Percentiles rank a stretch among this genome's conserved stretches.
Evolutionary conservation across 352 stramenopile species (phyloP).

Genomic region (Phytophthora citricola): DNA sequence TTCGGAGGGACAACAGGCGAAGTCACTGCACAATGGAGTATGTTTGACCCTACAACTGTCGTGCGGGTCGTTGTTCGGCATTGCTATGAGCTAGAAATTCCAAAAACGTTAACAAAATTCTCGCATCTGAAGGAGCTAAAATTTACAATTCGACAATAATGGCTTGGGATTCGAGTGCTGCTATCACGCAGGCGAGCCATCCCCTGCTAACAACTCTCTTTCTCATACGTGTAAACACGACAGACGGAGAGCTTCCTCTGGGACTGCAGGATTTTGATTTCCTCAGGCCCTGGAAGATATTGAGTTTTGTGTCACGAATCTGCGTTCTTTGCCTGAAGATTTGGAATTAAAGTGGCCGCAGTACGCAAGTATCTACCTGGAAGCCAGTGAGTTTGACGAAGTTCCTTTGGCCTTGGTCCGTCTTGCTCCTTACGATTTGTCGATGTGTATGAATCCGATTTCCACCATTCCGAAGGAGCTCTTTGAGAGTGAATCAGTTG

Average conservation of each 20-base stretch:
- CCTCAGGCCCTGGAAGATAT: conserved; percentile 32
- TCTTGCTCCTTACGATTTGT: conserved; percentile 33
- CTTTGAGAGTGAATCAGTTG: conserved; percentile 39
- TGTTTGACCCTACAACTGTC: conserved; percentile 29
- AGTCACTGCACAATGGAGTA: conserved; percentile 13
- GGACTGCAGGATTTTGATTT: conserved; percentile 26
- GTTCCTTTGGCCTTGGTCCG: conserved; percentile 22
- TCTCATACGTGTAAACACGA: conserved; percentile 32
- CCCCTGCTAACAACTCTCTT: conserved; percentile 27
- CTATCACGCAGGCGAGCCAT: conserved; percentile 18
- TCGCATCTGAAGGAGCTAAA: conserved; percentile 23
- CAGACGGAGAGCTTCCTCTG: conserved; percentile 14
- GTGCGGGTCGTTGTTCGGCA: conserved; percentile 33
- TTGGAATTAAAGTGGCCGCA: conserved; percentile 49
- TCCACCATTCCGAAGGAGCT: conserved; percentile 26
- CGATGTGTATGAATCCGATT: conserved; percentile 36
- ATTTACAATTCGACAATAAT: conserved; percentile 41
- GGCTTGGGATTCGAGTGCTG: conserved; percentile 17
- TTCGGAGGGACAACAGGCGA: conserved; percentile 11
- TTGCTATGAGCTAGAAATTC: conserved; percentile 41
- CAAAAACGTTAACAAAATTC: conserved; percentile 22
- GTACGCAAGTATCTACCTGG: conserved; percentile 35
- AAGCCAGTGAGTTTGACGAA: conserved; percentile 19
- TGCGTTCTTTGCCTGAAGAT: conserved; percentile 43
- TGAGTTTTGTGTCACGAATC: conserved; percentile 42